Conservation (phyloP, 2,329 filamentous ascomycete genomes). For the Rugonectria rugulosa region DNA sequence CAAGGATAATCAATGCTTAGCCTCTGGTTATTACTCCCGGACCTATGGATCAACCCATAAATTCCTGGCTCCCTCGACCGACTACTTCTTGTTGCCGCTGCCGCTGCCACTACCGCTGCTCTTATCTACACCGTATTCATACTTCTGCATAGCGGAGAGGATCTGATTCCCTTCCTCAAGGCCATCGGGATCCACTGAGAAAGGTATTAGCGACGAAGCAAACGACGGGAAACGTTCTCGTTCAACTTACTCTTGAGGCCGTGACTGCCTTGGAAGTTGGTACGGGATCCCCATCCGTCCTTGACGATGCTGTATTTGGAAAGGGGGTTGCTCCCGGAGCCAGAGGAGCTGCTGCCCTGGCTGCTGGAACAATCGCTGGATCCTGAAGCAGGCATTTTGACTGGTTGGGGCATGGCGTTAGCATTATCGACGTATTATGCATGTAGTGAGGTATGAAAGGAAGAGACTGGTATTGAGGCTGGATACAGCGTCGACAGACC, state of each 20-base stretch:
- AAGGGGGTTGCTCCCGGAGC: neutral
- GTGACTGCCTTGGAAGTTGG: slow-evolving; percentile 9
- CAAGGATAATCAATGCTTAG: too few relatives aligned
- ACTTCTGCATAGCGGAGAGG: slow-evolving; percentile 9
- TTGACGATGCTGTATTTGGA: slow-evolving; percentile 7
- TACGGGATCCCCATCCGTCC: slow-evolving; percentile 13
- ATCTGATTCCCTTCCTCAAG: slow-evolving; percentile 16
- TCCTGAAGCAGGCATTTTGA: slow-evolving; percentile 1
- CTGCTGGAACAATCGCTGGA: neutral
- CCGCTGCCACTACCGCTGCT: too few relatives aligned
- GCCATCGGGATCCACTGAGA: slow-evolving; percentile 10
- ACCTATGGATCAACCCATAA: too few relatives aligned
- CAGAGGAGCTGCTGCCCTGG: neutral
- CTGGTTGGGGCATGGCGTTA: too few relatives aligned
- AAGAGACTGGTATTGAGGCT: too few relatives aligned
- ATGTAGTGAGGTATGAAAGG: too few relatives aligned
- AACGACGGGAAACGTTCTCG: neutral
- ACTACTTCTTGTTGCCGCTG: too few relatives aligned
- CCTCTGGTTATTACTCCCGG: too few relatives aligned
- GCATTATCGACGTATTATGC: too few relatives aligned
- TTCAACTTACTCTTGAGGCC: neutral
- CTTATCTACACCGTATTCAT: neutral
- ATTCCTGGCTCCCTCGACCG: too few relatives aligned
- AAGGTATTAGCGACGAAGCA: neutral
- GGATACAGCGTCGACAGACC: too few relatives aligned